Base-by-base conservation (phyloP, 345 rosid genomes). In the Jatropha curcas region DNA sequence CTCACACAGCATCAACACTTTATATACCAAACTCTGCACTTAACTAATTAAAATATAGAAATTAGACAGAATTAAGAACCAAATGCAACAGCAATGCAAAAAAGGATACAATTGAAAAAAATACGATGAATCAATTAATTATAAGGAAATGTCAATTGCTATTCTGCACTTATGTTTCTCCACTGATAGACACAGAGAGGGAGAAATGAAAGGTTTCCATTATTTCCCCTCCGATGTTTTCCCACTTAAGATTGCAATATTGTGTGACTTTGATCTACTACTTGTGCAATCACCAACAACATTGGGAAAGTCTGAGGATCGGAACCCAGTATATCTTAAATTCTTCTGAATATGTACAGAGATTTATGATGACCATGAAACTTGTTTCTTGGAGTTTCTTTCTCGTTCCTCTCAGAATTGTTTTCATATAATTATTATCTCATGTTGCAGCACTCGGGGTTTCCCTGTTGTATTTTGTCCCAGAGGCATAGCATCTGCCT, bases 401-500 rank as follows among this genome's bases (percentile, higher is more conserved):
- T 64, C 56, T 48, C 56, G 6, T 25, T 19, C 34, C 27, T 60
- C n/a, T 67, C 35, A 20, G 16, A 41, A 27, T 35, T 35, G 25
- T n/a, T 1, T 25, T 19, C 24, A 19, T 69, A 25, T 24, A 24
- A 37, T 14, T 4, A 45, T 87, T 88, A 91, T 88, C 97, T 88
- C 97, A 92, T 90, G 75, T 89, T 83, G 84, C 98, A 94, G 82
- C 98, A 94, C 45, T 86, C 73, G 22, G 97, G 88, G 35, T 67
- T 84, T 71, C 82, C 88, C 16, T 55, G 80, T 45, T 43, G 90
- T 74, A 92, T 70, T 74, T 90, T 94, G 68, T 88, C 87, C 97
- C 97, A 94, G 82, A 94, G 64, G 85, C 98, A 94, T 27, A 86
- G 76, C 98, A 94, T 94, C 85, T 94, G 98, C 86, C 93, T 85